Evolutionary conservation across 164 flowering plant species (phyloP), one percentile per base, ranked within the genome.

Genomic region (Santalum album): DNA sequence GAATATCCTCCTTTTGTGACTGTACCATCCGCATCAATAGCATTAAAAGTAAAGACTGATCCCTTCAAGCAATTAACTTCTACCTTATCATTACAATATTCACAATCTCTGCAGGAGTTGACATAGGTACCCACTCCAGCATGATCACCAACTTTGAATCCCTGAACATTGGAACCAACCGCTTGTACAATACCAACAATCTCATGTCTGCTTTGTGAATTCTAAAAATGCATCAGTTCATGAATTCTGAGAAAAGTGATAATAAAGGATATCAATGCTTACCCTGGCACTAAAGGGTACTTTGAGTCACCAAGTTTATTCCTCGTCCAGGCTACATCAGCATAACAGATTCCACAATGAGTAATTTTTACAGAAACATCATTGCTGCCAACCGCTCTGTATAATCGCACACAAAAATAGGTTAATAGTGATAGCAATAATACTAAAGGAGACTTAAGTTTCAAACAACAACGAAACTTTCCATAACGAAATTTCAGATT

Each of bases 1-100:
- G 96, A 86, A 63, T 86, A 86, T 44, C 96, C 96, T 55, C 96
- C 96, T 65, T 80, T 84, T 7, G 95, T 89, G 61, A 82, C 53
- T 6, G 91, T 75, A 57, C 87, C 89, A 76, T 89, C 96, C 44
- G 9, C 72, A 57, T 89, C 96, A 58, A 82, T 26, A 25, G 61
- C 70, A 65, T 86, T 83, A 51, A 84, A 89, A 39, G 95, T 89
- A 56, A 19, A 45, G 51, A 68, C 65, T 14, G 69, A 9, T 14
- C 84, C 83, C 57, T 76, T 79, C 1, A 39, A 62, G 56, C 97
- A 89, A 52, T 73, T 56, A 52, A 64, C 69, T 70, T 89, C 97
- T 26, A 60, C 25, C 29, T 71, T 59, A 44, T 72, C 81, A 59
- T 81, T 64, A 44, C 97, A 86, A 47, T 76, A 72, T 25, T 80